Evolutionary conservation across 805 yeast genomes (phyloP), one percentile per base, ranked within the genome.

Genomic region (Myxozyma vanderwaltii): DNA sequence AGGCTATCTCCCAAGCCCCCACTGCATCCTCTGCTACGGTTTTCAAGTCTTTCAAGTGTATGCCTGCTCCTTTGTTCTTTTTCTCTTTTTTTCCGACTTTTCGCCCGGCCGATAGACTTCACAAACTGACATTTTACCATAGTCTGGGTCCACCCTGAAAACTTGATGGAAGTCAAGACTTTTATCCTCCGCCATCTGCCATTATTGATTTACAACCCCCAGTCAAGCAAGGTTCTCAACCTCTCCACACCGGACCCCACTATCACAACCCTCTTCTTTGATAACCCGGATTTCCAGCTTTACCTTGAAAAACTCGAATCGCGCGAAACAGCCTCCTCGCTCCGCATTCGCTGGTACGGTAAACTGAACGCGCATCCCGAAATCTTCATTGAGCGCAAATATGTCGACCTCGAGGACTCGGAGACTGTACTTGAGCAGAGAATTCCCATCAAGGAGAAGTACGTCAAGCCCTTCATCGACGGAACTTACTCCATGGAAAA

Each of bases 91-190:
- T 13, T 47, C 19, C 5, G 13, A n/a, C 13, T 40, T 29, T 29
- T 29, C 10, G 33, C 33, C 10, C 10, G 33, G 10, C 10, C 10
- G 33, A 29, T 5, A n/a, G n/a, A n/a, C n/a, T n/a, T 19, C 47
- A 15, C 2, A 2, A 23, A 27, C 40, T 35, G 10, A 39, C 21
- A 17, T n/a, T 23, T 27, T 33, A 3, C 15, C 17, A 29, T 89
- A 75, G 92, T 92, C 74, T 92, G 99, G 99, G 81, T 94, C 45
- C 98, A 92, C 72, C 91, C 92, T n/a, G 99, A 94, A 68, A 88
- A 90, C 72, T 72, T 94, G 71, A 91, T 92, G 97, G 98, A 92
- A 76, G 96, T 91, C 56, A 92, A 92, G 77, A 90, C 98, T n/a
- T 85, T 91, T 60, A 89, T 92, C 65, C 81, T 92, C 71, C 86